Conservation (phyloP, 306 rosid species). For the Boehmeria nivea region DNA sequence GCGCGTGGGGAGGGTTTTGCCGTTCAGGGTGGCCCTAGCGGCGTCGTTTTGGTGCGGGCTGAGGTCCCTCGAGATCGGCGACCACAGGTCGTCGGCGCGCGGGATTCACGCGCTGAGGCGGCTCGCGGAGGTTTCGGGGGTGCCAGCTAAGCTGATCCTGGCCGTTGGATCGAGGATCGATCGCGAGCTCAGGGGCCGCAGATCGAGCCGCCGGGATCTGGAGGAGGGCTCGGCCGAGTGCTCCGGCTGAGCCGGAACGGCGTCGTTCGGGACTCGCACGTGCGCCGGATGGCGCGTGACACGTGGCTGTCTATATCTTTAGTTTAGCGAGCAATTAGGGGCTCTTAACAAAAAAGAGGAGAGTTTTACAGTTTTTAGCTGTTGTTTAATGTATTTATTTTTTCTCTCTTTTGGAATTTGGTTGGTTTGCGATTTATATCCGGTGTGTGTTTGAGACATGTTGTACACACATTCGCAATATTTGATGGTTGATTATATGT, state of each 20-base stretch:
- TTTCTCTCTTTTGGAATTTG: too few relatives aligned
- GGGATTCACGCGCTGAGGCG: conserved; percentile 33
- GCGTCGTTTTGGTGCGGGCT: conserved; percentile 68
- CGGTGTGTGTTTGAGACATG: too few relatives aligned
- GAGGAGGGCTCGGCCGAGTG: conserved; percentile 60
- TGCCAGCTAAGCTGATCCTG: conserved; percentile 50
- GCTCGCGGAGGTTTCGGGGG: conserved; percentile 40
- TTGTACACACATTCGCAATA: too few relatives aligned
- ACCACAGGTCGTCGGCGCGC: conserved; percentile 4
- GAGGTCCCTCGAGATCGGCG: conserved; percentile 24
- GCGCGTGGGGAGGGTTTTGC: conserved; percentile 18
- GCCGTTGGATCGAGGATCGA: conserved; percentile 40
- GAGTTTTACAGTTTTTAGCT: too few relatives aligned
- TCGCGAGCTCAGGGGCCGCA: conserved; percentile 19
- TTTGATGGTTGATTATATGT: too few relatives aligned
- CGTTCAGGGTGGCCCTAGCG: conserved; percentile 45
- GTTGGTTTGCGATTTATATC: too few relatives aligned
- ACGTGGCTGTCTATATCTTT: too few relatives aligned
- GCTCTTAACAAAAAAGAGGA: too few relatives aligned
- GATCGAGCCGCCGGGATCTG: conserved; percentile 8
- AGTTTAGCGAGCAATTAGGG: too few relatives aligned
- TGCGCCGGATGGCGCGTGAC: too few relatives aligned
- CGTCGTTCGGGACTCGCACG: not conserved
- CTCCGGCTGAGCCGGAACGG: conserved; percentile 1
- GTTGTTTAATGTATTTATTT: too few relatives aligned